Base-by-base conservation (phyloP, 345 rosid species). In the Linum tenue region DNA sequence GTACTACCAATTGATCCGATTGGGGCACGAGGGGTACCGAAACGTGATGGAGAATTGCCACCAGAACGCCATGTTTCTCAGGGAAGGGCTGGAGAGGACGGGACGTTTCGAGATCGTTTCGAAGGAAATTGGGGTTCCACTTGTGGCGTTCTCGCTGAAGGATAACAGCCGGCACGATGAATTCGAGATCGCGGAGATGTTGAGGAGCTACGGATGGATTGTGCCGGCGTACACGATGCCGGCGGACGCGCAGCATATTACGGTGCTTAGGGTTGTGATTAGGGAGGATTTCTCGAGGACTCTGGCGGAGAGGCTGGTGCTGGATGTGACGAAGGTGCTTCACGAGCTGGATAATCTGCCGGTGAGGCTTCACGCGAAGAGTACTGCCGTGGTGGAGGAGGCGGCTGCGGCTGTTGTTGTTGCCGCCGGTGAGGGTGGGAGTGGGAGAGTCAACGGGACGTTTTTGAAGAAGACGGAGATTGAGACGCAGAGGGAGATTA, bases 221-320 rank as follows among this genome's bases (percentile, higher is more conserved):
- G 96, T 92, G 66, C 98, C 97, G 0, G 97, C 98, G 50, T 91
- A 91, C 75, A 84, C 90, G 7, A 89, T 91, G 96, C 98, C 98
- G 0, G 91, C 97, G 0, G 83, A 90, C 59, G 98, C 96, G 2
- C 88, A 90, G 67, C 96, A 92, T 71, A 64, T 92, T 7, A 92
- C 98, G 0, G 98, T 92, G 57, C 81, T 92, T 0, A 95, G 98
- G 2, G 97, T 92, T 3, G 98, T 92, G 16, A 78, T 90, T 0
- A 76, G 98, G 51, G 98, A 92, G 75, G 98, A 90, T 67, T 88
- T 92, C 80, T 92, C 98, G 0, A 82, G 97, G 73, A 82, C 97
- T 5, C 80, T 92, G 1, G 97, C 98, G 0, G 97, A 92, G 81
- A 86, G 98, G 39, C 88, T 88, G 5, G 96, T 90, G 76, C 39